Percentiles rank a stretch among this genome's conserved stretches.
These are phyloP conservation scores for Vanderwaltozyma tropicalis DNA, from an alignment of 805 yeast species.

Conservation along the genomic window DNA sequence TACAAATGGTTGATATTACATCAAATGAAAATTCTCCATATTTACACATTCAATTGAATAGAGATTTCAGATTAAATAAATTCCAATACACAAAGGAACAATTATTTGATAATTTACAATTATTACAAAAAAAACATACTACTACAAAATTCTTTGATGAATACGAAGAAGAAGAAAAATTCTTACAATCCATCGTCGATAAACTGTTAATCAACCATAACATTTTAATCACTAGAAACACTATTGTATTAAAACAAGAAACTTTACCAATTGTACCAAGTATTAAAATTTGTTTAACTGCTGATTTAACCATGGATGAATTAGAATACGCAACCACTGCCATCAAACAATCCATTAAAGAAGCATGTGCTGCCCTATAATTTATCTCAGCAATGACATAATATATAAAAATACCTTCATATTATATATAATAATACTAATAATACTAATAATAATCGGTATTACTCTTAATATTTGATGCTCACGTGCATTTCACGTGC, in stretches of 20 bases:
- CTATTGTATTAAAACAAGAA: constrained; percentile 61
- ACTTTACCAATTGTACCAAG: constrained; percentile 58
- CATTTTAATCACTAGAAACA: constrained; percentile 55
- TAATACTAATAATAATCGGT: too few species aligned
- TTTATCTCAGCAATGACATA: neutral
- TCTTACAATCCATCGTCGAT: constrained; percentile 61
- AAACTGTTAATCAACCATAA: constrained; percentile 38
- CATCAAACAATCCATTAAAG: constrained; percentile 26
- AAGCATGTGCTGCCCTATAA: constrained; percentile 8
- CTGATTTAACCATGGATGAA: constrained; percentile 37
- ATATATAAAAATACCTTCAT: too few species aligned
- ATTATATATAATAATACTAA: too few species aligned
- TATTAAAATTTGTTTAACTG: constrained; percentile 41
- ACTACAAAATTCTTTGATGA: constrained; percentile 28
- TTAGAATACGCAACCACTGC: constrained; percentile 33
- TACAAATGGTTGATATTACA: constrained; percentile 37
- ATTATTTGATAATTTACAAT: constrained; percentile 17
- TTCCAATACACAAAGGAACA: constrained; percentile 21
- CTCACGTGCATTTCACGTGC: too few species aligned
- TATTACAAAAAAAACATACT: constrained; percentile 25
- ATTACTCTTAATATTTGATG: too few species aligned
- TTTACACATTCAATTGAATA: constrained; percentile 51
- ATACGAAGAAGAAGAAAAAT: constrained; percentile 40
- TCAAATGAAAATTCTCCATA: constrained; percentile 57
- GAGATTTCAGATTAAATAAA: constrained; percentile 27